Base-by-base conservation (phyloP, 2,329 filamentous ascomycete genomes). In the Diaporthe sp. region DNA sequence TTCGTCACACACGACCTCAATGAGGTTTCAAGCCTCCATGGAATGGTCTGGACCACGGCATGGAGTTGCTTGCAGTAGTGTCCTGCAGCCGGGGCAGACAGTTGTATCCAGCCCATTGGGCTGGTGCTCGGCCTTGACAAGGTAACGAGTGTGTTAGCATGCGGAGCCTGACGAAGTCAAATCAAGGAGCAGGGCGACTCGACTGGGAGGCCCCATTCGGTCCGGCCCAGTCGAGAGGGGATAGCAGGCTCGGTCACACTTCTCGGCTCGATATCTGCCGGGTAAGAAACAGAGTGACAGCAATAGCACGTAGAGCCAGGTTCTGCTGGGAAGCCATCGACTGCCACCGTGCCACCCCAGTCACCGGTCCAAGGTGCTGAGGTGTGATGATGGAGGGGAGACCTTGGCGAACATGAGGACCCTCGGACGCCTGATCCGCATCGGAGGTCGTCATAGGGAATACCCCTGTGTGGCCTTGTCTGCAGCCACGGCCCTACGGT, bases 21-120 rank as follows among this genome's bases (percentile, higher is more conserved):
- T 39, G 63, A 68, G 44, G 63, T 53, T 68, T 68, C 47, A 53
- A 68, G 63, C 47, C 63, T 39, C n/a, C 15, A 53, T 68, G 47
- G 63, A 68, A 53, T 27, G 63, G 63, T 39, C 63, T 68, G 63
- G 63, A 53, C 63, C 63, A 51, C 32, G 30, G 47, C 63, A 35
- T 68, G 47, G 63, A 68, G 22, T 68, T 68, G 15, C 63, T 22
- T 68, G 63, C 63, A 68, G 63, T 68, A 68, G 63, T 68, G 44
- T 53, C 63, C 63, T 68, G 63, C 63, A 68, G 32, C 51, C 63
- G 47, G n/a, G 47, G 63, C 44, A 30, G n/a, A 68, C 63, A 39
- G 63, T 53, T 68, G 63, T 39, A 68, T 68, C 63, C 63, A 68
- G 63, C 32, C 63, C 63, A 53, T 68, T 68, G 63, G 63, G 63